A percentile compares a stretch with the other conserved stretches of the same genome.
Evolutionary conservation across 2,329 filamentous ascomycete genomes (phyloP).

Genomic region (Phoma sp.): DNA sequence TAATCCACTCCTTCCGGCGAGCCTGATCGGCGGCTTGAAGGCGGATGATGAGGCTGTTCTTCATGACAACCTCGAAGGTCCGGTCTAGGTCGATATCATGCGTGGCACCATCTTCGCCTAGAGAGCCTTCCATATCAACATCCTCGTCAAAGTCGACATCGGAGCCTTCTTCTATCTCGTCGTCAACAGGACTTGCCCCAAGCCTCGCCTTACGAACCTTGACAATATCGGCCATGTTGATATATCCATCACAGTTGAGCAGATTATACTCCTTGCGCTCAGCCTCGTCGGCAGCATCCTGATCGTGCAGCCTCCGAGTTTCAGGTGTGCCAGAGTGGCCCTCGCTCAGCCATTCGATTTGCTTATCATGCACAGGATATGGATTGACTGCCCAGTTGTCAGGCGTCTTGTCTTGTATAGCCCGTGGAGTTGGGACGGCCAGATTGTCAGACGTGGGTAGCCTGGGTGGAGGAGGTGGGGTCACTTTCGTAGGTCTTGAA

Average conservation of each 20-base stretch:
- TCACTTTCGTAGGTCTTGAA: slow-evolving; percentile 63
- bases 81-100: slow-evolving; percentile 61
- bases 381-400: slow-evolving; percentile 67
- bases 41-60: slow-evolving; percentile 66
- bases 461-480: slow-evolving; percentile 63
- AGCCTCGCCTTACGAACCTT: slow-evolving; percentile 62
- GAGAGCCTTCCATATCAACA: slow-evolving; percentile 48
- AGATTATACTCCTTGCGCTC: slow-evolving; percentile 65
- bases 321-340: slow-evolving; percentile 50
- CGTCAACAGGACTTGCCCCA: slow-evolving; percentile 60
- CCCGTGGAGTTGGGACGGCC: slow-evolving; percentile 59
- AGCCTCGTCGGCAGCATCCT: slow-evolving; percentile 64
- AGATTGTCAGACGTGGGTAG: slow-evolving; percentile 52
- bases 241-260: slow-evolving; percentile 66
- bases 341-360: slow-evolving; percentile 63
- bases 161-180: slow-evolving; percentile 57
- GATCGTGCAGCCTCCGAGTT: slow-evolving; percentile 59
- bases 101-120: slow-evolving; percentile 60
- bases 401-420: slow-evolving; percentile 64
- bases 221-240: slow-evolving; percentile 64
- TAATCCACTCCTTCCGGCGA: slow-evolving; percentile 68
- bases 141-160: slow-evolving; percentile 63
- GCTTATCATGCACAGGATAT: slow-evolving; percentile 60
- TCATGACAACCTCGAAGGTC: slow-evolving; percentile 66
- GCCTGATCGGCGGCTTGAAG: slow-evolving; percentile 63